These are phyloP conservation scores for Podospora bellae-mahoneyi DNA, from an alignment of 495 filamentous ascomycete genomes.

Conservation along the genomic window DNA sequence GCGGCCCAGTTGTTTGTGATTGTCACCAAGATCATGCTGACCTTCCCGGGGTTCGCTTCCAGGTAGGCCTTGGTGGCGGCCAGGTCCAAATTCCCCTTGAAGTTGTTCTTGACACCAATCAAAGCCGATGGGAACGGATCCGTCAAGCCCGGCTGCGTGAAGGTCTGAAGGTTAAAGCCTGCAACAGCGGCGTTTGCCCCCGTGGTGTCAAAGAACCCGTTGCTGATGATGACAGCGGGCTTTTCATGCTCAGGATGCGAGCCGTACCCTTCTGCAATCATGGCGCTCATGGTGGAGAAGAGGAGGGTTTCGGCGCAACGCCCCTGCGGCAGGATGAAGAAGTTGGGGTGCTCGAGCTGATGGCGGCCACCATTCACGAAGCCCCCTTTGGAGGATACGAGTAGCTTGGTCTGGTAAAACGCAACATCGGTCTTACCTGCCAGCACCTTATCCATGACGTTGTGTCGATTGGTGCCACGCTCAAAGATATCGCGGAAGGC, in stretches of 20 bases:
- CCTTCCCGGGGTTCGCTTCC: background rate
- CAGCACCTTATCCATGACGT: slow-evolving; percentile 5
- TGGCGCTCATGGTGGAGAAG: slow-evolving; percentile 7
- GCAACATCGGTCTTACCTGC: slow-evolving; percentile 4
- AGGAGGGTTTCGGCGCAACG: slow-evolving; percentile 9
- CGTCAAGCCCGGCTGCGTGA: slow-evolving; percentile 8
- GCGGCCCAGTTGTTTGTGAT: slow-evolving; percentile 11
- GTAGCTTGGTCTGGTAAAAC: slow-evolving; percentile 10
- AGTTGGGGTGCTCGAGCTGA: slow-evolving; percentile 12
- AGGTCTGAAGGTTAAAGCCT: slow-evolving; percentile 5
- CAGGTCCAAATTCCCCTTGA: slow-evolving; percentile 10
- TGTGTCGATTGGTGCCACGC: background rate
- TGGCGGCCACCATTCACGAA: slow-evolving; percentile 10
- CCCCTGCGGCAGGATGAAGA: slow-evolving; percentile 10
- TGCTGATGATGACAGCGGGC: slow-evolving; percentile 5
- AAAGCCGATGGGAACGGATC: slow-evolving; percentile 1
- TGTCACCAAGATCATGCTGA: slow-evolving; percentile 7
- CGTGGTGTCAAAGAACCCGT: slow-evolving; percentile 7
- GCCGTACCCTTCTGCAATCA: slow-evolving; percentile 4
- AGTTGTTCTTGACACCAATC: slow-evolving; percentile 5
- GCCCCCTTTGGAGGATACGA: background rate
- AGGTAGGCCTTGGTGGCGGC: slow-evolving; percentile 1
- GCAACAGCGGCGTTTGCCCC: slow-evolving; percentile 5
- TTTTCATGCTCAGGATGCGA: background rate
- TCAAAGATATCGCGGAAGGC: slow-evolving; percentile 9